Conservation (phyloP, 306 rosid species). For the Trifolium repens region DNA sequence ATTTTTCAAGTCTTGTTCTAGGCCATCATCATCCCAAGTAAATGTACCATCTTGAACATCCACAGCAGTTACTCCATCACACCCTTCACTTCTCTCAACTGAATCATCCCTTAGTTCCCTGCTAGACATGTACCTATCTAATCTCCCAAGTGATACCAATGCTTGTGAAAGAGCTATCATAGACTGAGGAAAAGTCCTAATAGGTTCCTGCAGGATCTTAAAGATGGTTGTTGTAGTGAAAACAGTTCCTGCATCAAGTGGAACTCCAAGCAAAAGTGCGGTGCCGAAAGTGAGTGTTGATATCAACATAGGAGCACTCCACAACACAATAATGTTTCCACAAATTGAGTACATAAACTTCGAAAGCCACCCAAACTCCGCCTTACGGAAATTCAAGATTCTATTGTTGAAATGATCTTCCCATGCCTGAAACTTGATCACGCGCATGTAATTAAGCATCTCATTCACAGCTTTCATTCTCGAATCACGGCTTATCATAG, state of each 20-base stretch:
- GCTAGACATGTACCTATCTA: slow-evolving; percentile 81
- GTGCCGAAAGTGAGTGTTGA: slow-evolving; percentile 80
- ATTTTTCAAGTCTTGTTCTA: slow-evolving; percentile 59
- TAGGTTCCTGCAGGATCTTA: slow-evolving; percentile 90
- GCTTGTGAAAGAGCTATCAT: slow-evolving; percentile 94
- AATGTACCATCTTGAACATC: slow-evolving; percentile 71
- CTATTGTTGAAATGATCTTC: slow-evolving; percentile 86
- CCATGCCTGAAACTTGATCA: slow-evolving; percentile 98
- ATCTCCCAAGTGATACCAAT: slow-evolving; percentile 81
- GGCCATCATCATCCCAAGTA: slow-evolving; percentile 86
- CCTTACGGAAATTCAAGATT: slow-evolving; percentile 58
- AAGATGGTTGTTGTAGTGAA: slow-evolving; percentile 89
- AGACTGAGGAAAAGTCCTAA: slow-evolving; percentile 88
- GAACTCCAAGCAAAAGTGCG: slow-evolving; percentile 69
- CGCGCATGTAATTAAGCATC: slow-evolving; percentile 95
- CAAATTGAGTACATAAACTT: slow-evolving; percentile 81
- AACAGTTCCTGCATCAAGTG: slow-evolving; percentile 88
- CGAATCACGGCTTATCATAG: slow-evolving; percentile 85
- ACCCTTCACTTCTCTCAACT: slow-evolving; percentile 68
- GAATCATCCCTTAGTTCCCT: slow-evolving; percentile 59
- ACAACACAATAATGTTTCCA: slow-evolving; percentile 63
- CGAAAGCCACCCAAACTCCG: slow-evolving; percentile 79
- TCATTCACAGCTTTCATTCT: slow-evolving; percentile 97
- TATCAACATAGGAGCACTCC: slow-evolving; percentile 73
- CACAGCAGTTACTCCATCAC: slow-evolving; percentile 59